phyloP scores from a whole-genome alignment of 2,329 filamentous ascomycete species.

The Fusarium mangiferae region DNA sequence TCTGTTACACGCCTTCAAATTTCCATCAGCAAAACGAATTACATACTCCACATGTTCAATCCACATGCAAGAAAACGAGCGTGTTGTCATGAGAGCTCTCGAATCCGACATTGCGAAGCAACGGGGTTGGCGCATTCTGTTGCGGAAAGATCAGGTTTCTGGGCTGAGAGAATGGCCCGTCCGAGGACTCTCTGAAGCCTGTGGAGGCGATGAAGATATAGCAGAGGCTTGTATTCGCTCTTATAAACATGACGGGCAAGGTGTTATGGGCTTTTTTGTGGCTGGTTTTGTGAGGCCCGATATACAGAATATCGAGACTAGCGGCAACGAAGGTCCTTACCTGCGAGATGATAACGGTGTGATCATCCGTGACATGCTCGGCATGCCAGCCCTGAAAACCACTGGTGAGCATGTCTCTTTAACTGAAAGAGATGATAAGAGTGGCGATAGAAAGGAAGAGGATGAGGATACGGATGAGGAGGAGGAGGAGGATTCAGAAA shows the following conservation, averaged over 20 bases:
- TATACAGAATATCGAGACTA: conserved; percentile 27
- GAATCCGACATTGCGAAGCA: conserved; percentile 71
- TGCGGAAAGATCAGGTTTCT: conserved; percentile 75
- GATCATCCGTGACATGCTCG: conserved; percentile 56
- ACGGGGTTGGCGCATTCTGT: conserved; percentile 81
- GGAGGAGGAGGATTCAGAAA: neutral
- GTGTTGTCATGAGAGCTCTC: conserved; percentile 79
- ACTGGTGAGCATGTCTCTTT: conserved; percentile 48
- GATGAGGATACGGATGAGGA: conserved; percentile 8
- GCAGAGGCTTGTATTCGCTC: conserved; percentile 84
- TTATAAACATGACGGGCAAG: conserved; percentile 81
- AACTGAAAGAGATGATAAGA: conserved; percentile 34
- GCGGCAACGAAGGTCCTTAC: conserved; percentile 58
- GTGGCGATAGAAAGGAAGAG: conserved; percentile 24
- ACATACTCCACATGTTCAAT: conserved; percentile 96
- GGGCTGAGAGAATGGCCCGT: conserved; percentile 82
- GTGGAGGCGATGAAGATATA: conserved; percentile 61
- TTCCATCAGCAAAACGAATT: conserved; percentile 78
- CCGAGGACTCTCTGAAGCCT: conserved; percentile 64
- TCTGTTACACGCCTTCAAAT: conserved; percentile 84
- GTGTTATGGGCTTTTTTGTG: conserved; percentile 96
- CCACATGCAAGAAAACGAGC: conserved; percentile 88
- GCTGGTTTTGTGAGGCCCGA: conserved; percentile 75
- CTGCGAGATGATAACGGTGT: conserved; percentile 65
- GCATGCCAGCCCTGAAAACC: conserved; percentile 51